phyloP scores from a whole-genome alignment of 148 eudicot species.

The Talinum fruticosum region DNA sequence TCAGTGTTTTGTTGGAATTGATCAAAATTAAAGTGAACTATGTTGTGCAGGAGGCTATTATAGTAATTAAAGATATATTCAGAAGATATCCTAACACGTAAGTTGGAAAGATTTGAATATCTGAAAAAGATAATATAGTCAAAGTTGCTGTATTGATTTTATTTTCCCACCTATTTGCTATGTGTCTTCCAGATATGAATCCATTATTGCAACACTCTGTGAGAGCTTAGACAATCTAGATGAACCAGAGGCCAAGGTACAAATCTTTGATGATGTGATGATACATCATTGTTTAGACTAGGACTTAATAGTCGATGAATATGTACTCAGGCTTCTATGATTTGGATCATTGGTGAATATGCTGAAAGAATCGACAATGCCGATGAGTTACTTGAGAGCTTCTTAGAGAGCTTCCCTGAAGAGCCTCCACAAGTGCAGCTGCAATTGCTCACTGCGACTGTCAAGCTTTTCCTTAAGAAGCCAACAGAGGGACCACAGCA shows the following conservation, averaged over 20 bases:
- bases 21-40: conserved; percentile 98
- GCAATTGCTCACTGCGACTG: conserved; percentile 92
- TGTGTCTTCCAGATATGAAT: conserved; percentile 66
- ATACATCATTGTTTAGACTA: neutral
- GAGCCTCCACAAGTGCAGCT: conserved; percentile 97
- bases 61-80: conserved; percentile 94
- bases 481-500: conserved; percentile 99
- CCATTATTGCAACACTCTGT: conserved; percentile 97
- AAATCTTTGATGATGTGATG: conserved; percentile 14
- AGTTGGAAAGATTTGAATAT: conserved; percentile 19
- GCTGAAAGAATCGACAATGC: conserved; percentile 99
- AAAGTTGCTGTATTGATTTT: neutral
- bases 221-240: conserved; percentile 98
- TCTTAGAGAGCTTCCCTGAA: conserved; percentile 90
- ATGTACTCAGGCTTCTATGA: conserved; percentile 80
- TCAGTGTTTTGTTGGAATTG: conserved; percentile 92
- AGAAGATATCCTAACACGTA: conserved; percentile 99
- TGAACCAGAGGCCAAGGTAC: conserved; percentile 99
- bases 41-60: conserved; percentile 98
- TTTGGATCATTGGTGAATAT: conserved; percentile 99
- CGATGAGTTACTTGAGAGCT: conserved; percentile 95
- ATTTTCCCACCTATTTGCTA: neutral
- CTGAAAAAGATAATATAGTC: neutral
- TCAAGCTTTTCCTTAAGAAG: conserved; percentile 94
- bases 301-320: conserved; percentile 16